Base-by-base conservation (phyloP, 2,329 filamentous ascomycete genomes). In the Paecilomyces formosus region DNA sequence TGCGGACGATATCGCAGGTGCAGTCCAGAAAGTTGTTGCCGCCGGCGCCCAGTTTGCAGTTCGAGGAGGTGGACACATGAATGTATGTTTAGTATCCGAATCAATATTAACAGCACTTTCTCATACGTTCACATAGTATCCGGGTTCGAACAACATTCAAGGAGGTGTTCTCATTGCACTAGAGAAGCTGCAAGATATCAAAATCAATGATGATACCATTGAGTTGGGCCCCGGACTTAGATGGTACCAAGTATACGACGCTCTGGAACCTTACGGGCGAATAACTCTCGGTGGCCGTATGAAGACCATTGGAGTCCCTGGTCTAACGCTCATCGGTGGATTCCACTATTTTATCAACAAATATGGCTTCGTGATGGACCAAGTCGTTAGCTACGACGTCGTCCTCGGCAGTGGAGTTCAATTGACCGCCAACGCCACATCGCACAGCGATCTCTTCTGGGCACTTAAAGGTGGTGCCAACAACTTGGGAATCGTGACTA, bases 381-480 rank as follows among this genome's bases (percentile, higher is more conserved):
- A 69, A 28, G 67, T 74, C 0, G 57, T 65, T 21, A 65, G 60
- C n/a, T 74, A 70, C 49, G 66, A 74, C n/a, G 57, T 73, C 1
- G 66, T 73, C 13, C 66, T 72, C 1, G 69, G 68, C 1, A 66
- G 71, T 39, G 70, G 70, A 0, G 64, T 60, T 7, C 64, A 70
- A 24, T 60, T 73, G 18, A 65, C 57, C 2, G 71, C 65, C 2
- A 68, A 57, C 3, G 55, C 60, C 3, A 61, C 55, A 1, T 51
- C 64, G 8, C 57, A 72, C 55, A 33, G 57, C 0, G 71, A 74
- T 57, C 63, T 75, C 7, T 74, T 72, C 64, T 73, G 71, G 70
- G 69, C 72, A 0, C 58, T 75, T 8, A 72, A 73, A 51, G 72
- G 72, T 2, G 71, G 69, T 3, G 71, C 63, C 8, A 72, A 70